These are phyloP conservation scores for Coleophoma eucalyptorum DNA, from an alignment of 2,329 filamentous ascomycete genomes.

Conservation along the genomic window DNA sequence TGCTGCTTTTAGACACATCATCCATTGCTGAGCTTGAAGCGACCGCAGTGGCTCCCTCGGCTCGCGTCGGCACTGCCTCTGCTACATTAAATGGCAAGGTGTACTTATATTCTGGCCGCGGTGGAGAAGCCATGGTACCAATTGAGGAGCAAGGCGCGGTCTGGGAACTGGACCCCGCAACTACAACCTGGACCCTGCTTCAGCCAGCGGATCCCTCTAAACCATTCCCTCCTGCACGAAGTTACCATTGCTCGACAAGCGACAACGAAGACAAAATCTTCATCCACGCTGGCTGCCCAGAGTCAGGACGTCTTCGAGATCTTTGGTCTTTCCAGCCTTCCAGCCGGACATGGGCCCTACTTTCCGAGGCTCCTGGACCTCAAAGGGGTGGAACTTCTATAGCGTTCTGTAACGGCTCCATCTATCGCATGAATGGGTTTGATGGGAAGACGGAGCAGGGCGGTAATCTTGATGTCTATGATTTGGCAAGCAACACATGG, in stretches of 20 bases:
- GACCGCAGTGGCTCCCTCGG: conserved; percentile 33
- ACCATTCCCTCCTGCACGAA: conserved; percentile 42
- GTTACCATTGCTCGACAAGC: conserved; percentile 50
- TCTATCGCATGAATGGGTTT: conserved; percentile 63
- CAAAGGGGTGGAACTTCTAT: conserved; percentile 49
- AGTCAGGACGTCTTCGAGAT: conserved; percentile 50
- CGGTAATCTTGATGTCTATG: conserved; percentile 47
- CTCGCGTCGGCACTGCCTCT: conserved; percentile 53
- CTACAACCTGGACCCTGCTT: conserved; percentile 41
- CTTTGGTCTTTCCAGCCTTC: conserved; percentile 55
- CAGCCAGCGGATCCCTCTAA: conserved; percentile 30
- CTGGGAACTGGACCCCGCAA: conserved; percentile 47
- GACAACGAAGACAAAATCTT: conserved; percentile 41
- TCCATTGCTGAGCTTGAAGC: not conserved
- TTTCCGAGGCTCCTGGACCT: conserved; percentile 48
- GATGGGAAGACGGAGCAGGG: conserved; percentile 58
- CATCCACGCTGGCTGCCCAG: conserved; percentile 59
- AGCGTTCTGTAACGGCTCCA: conserved; percentile 28
- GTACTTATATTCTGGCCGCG: conserved; percentile 61
- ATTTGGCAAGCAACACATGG: conserved; percentile 22
- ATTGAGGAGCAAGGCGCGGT: conserved; percentile 54
- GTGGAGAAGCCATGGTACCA: conserved; percentile 54
- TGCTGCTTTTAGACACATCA: not conserved
- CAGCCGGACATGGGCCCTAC: conserved; percentile 43
- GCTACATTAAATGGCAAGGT: conserved; percentile 41